These are phyloP conservation scores for Melampsora occidentalis DNA, from an alignment of 1,284 basidiomycete genomes.

Conservation along the genomic window DNA sequence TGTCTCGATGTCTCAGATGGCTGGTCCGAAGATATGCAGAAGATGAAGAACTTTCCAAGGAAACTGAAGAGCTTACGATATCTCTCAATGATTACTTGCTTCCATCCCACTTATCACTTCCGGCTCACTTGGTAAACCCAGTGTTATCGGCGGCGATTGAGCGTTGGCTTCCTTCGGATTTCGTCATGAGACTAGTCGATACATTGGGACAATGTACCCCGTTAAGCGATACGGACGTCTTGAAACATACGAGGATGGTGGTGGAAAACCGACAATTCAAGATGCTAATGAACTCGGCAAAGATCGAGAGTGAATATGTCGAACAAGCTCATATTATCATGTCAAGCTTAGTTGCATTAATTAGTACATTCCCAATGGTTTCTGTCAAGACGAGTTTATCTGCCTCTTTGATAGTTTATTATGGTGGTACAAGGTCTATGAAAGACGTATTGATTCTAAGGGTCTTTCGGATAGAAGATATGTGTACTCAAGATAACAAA, in stretches of 20 bases:
- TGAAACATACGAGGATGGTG: slow-evolving; percentile 27
- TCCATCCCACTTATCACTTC: slow-evolving; percentile 1
- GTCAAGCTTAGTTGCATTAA: slow-evolving; percentile 20
- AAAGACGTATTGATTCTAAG: slow-evolving; percentile 33
- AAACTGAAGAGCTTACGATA: slow-evolving; percentile 17
- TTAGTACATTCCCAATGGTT: slow-evolving; percentile 21
- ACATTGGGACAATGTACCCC: slow-evolving; percentile 8
- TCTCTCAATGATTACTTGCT: slow-evolving; percentile 14
- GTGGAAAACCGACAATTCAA: slow-evolving; percentile 38
- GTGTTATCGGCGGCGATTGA: slow-evolving; percentile 28
- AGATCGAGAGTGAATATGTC: background rate
- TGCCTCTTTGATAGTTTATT: slow-evolving; percentile 29
- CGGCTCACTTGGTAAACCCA: slow-evolving; percentile 37
- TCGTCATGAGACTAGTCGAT: slow-evolving; percentile 27
- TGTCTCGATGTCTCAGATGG: slow-evolving; percentile 35
- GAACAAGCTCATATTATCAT: slow-evolving; percentile 23
- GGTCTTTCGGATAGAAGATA: slow-evolving; percentile 39
- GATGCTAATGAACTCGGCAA: slow-evolving; percentile 26
- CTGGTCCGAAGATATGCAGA: slow-evolving; percentile 41
- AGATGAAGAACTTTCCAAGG: slow-evolving; percentile 14
- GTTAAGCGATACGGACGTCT: slow-evolving; percentile 22
- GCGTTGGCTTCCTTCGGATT: slow-evolving; percentile 17
- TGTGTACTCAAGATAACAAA: slow-evolving; percentile 20
- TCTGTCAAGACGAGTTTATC: slow-evolving; percentile 26
- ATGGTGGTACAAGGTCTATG: slow-evolving; percentile 30